Conservation (phyloP, 495 filamentous ascomycete species). For the Podospora bellae-mahoneyi region DNA sequence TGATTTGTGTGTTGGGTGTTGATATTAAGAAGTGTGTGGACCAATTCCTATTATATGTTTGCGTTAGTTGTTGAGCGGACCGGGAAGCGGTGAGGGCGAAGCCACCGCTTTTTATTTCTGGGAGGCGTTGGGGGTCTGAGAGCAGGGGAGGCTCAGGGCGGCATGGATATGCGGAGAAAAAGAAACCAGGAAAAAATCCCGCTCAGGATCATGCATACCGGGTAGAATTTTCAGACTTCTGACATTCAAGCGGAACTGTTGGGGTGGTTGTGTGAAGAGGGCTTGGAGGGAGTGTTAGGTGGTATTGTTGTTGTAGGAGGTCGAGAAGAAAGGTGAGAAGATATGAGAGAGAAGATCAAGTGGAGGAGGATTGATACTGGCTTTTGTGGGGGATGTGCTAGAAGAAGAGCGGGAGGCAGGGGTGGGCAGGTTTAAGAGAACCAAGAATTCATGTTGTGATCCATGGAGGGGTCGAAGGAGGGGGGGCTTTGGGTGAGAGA, state of each 20-base stretch:
- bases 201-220: constrained; percentile 4
- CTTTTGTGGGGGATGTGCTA: constrained; percentile 16
- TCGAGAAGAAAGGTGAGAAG: background rate
- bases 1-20: constrained; percentile 19
- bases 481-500: constrained; percentile 12
- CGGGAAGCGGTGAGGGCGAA: constrained; percentile 34
- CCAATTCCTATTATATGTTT: constrained; percentile 31
- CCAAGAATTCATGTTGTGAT: background rate
- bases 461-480: constrained; percentile 6
- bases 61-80: constrained; percentile 37
- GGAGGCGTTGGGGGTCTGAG: constrained; percentile 21
- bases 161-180: constrained; percentile 11
- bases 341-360: constrained; percentile 5
- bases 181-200: constrained; percentile 9
- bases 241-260: background rate
- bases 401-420: constrained; percentile 17
- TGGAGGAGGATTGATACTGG: background rate
- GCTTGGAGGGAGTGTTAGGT: background rate
- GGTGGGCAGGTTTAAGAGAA: constrained; percentile 14
- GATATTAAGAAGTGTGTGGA: constrained; percentile 23
- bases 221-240: background rate
- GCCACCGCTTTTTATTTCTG: constrained; percentile 31
- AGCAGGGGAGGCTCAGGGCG: constrained; percentile 18
- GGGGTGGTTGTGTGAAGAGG: background rate
- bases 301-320: background rate